These are phyloP conservation scores for Colletotrichum brevisporum DNA, from an alignment of 2,329 filamentous ascomycete genomes.

Conservation along the genomic window DNA sequence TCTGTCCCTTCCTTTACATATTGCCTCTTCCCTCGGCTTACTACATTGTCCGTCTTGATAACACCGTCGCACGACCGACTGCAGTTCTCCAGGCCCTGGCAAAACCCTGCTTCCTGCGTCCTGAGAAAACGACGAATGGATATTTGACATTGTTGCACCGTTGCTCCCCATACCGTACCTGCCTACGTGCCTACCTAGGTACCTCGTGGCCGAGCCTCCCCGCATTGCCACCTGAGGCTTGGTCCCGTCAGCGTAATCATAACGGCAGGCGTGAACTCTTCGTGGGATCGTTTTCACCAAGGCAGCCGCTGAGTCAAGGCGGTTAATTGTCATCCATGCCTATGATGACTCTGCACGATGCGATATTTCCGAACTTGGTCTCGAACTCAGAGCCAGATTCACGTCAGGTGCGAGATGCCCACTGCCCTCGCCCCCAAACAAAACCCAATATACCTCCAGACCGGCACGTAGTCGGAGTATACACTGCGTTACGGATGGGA, in stretches of 20 bases:
- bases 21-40: background rate
- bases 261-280: too few species aligned
- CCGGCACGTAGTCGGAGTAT: too few species aligned
- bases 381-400: too few species aligned
- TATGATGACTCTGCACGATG: too few species aligned
- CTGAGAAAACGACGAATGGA: conserved; percentile 9
- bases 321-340: too few species aligned
- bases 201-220: conserved; percentile 10
- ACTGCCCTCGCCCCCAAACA: background rate
- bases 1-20: background rate
- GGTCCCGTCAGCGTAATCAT: background rate
- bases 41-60: too few species aligned
- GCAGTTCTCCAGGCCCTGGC: background rate
- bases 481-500: too few species aligned
- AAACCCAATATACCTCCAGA: background rate
- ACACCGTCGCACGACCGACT: too few species aligned
- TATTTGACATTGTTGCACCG: conserved; percentile 13
- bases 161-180: conserved; percentile 12
- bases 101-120: background rate
- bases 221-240: conserved; percentile 16
- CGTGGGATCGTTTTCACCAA: too few species aligned
- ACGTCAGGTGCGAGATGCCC: conserved; percentile 14
- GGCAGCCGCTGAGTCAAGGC: too few species aligned
- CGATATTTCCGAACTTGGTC: too few species aligned
- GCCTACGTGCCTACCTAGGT: background rate